Conservation (phyloP, 176 grass and related monocot genomes). For the Cenchrus americanus region DNA sequence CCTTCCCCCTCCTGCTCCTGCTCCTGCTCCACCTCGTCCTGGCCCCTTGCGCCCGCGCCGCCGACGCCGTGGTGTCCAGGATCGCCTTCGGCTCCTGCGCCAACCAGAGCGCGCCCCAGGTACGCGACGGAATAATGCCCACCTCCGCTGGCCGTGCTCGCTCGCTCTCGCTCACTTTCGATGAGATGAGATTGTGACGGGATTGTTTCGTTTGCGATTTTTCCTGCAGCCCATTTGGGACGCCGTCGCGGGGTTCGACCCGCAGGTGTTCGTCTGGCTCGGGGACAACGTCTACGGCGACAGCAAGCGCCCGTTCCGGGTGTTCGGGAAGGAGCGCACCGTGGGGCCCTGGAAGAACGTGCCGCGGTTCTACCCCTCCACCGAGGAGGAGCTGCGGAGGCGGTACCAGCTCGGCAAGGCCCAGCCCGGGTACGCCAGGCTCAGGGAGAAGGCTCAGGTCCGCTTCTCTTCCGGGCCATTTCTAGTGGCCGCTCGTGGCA, state of each 20-base stretch:
- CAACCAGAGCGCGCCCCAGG: constrained; percentile 86
- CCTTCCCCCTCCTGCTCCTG: not conserved
- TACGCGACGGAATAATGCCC: constrained; percentile 44
- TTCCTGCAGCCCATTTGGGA: constrained; percentile 82
- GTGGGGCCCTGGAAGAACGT: constrained; percentile 84
- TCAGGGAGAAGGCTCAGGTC: constrained; percentile 68
- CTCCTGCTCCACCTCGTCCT: not conserved
- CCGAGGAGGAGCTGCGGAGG: constrained; percentile 70
- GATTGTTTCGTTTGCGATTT: not conserved
- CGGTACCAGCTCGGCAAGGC: constrained; percentile 72
- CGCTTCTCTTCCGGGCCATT: not conserved
- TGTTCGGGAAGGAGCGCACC: constrained; percentile 70
- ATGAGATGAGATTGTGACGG: not conserved
- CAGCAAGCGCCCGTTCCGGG: constrained; percentile 66
- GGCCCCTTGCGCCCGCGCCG: constrained; percentile 3
- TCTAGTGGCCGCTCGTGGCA: not conserved
- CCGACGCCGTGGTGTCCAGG: constrained; percentile 54
- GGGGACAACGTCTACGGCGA: constrained; percentile 98
- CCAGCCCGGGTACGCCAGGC: constrained; percentile 69
- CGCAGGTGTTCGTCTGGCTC: constrained; percentile 93
- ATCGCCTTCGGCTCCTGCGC: constrained; percentile 93
- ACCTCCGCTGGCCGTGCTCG: not conserved
- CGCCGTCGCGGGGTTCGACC: constrained; percentile 63
- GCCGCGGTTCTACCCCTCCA: constrained; percentile 78
- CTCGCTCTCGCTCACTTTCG: not conserved